Evolutionary conservation across 1,284 basidiomycete genomes (phyloP), one percentile per base, ranked within the genome.

Genomic region (Fomitopsis betulina): DNA sequence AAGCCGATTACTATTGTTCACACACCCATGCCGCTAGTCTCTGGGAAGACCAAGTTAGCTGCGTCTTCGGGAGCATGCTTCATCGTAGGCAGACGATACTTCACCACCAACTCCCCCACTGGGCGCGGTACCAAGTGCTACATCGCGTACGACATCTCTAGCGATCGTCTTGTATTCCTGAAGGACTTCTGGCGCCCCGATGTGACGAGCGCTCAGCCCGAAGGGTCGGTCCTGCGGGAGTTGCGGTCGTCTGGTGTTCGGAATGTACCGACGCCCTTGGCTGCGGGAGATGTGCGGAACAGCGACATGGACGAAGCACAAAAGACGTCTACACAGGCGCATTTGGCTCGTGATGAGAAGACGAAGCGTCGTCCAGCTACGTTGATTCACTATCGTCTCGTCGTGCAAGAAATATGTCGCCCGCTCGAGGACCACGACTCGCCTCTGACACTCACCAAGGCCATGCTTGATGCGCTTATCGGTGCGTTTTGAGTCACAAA

Each of bases 331-430:
- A 21, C 21, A 15, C 37, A 30, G 21, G 42, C 7, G 15, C 42
- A 37, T 15, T 13, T 47, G 23, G 13, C 7, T 5, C 2, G 13
- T 13, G 45, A 47, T 13, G 45, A 47, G 25, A 10, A 4, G 9
- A 47, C 45, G 6, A 6, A 5, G 33, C 4, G 33, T 33, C 39
- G 25, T 5, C 5, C 13, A 5, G 15, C 42, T 8, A 27, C 6
- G 17, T 47, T 30, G 7, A 35, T 37, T 17, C 59, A 60, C 27
- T 53, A 40, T 17, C 56, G 59, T 2, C 32, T 60, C 10, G 56
- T 58, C 27, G 32, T 60, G 17, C 43, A 53, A 25, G 56, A 58
- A 25, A 39, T 58, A n/a, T 45, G 59, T 5, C 49, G 54, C n/a
- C 56, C 53, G 8, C 54, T 60, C 4, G 50, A 52, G 39, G 33